Base-by-base conservation (phyloP, 2,329 filamentous ascomycete species). In the Fusarium sp. region DNA sequence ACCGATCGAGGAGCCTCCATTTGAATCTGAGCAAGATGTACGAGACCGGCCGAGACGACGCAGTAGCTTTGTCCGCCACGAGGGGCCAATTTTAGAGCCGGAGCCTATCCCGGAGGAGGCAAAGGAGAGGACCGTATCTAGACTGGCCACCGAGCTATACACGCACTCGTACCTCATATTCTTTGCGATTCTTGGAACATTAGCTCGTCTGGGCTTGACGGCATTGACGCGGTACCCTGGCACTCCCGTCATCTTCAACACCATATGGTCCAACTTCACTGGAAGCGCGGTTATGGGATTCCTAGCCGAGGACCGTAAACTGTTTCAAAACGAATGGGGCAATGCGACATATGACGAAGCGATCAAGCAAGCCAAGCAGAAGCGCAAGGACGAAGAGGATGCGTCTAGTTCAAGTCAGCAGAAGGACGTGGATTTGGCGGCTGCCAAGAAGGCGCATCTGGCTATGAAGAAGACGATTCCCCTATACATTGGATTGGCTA, bases 271-370 rank as follows among this genome's bases (percentile, higher is more conserved):
- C 69, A 98, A 98, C 79, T 92, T 98, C 56, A 90, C 87, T 2
- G 96, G 96, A 2, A 93, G 93, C 65, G 80, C 97, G 0, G 75
- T 97, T 67, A 93, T 98, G 90, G 96, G 97, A 3, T 97, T 97
- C 79, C 87, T 98, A 3, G 85, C 90, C 11, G 94, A 98, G 83
- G 94, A 98, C 79, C 87, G 90, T 71, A 91, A 89, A 77, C 84
- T 97, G 8, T 97, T 97, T 81, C 89, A 89, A 33, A 83, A 90
- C 67, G 91, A 93, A 83, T 92, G 90, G 89, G 91, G 90, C 10
- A 82, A 80, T 9, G 80, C 83, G 13, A 82, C 78, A 6, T 85
- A 85, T 65, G 81, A 86, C 38, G 79, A 78, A 59, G 79, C 78
- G 25, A 80, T 82, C 38, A 81, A 82, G 31, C 77, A 71, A 6